Evolutionary conservation across 441 rosid species (phyloP), one percentile per base, ranked within the genome.

Genomic region (Isatis lusitanica): DNA sequence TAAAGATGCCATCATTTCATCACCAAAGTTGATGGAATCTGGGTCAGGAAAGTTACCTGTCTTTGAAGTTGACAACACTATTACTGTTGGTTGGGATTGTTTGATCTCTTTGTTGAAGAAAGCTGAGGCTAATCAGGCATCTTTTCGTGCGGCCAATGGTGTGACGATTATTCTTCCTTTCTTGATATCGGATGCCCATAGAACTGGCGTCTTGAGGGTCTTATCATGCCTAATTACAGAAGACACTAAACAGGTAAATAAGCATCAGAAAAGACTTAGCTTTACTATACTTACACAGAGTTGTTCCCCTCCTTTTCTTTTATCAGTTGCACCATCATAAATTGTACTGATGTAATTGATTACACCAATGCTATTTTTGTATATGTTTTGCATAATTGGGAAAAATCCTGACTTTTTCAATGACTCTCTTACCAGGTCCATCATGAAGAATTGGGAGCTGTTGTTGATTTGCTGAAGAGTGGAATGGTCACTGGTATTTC

Each of bases 401-500:
- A 3, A 47, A 47, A 43, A 46, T 73, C 10, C 51, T 73, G 70
- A 73, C 16, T 56, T 47, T 68, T 63, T 60, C 52, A 16, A 44
- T 36, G 42, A 36, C 71, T 64, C 48, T 70, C 83, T 68, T 79
- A 55, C 72, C 87, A 97, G 99, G 90, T 74, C 70, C 97, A 97
- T 88, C 82, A 91, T 76, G 99, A 97, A 76, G 99, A 97, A 76
- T 74, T 97, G 79, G 91, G 97, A 36, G 89, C 85, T 24, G 88
- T 97, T 80, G 89, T 97, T 68, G 98, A 97, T 82, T 88, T 94
- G 86, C 86, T 97, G 64, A 97, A 97, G 87, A 89, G 99, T 78
- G 98, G 99, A 82, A 97, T 97, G 95, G 97, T 92, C 74, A 92
- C 96, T 74, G 87, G 98, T 82, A 83, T 84, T 38, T 82, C 88